Base-by-base conservation (phyloP, 768 basidiomycete genomes). In the Trametopsis cervina region DNA sequence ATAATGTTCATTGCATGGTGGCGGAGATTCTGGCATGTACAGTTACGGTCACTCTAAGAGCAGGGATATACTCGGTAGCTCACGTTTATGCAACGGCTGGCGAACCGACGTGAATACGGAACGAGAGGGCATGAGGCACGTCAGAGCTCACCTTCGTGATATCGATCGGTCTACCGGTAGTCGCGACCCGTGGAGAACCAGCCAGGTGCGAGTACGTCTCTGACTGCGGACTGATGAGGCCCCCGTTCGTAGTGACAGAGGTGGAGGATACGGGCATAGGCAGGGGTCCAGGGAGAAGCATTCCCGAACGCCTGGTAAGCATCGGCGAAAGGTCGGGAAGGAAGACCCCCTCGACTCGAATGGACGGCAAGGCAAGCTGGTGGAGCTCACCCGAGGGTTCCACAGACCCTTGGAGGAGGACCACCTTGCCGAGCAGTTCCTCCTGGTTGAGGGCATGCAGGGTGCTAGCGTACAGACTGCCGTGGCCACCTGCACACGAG, bases 1-100 rank as follows among this genome's bases (percentile, higher is more conserved):
- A 64, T 90, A 90, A 60, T 80, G 77, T 65, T 89, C 86, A 57
- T 89, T 90, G 70, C 88, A 89, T 10, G 88, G 88, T 12, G 88
- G 87, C 26, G 88, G 88, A 50, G 74, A 78, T 66, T 89, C 88
- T 89, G 40, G 46, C 39, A 50, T 23, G 25, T 11, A 38, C 4
- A 42, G 48, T 7, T 11, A 27, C 18, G 38, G 27, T 33, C 29
- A 33, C 15, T 33, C 29, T 33, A 7, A 7, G 9, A 33, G 26
- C 25, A 18, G 24, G 23, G 1, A 35, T 13, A 36, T 29, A 17
- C 24, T 29, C 7, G 10, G 25, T 10, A 9, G 70, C 82, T 51
- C 61, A 85, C 85, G 85, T 70, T 86, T 85, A 59, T 88, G 85
- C 47, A 88, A 69, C 26, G 85, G 85, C 85, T 89, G 56, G 7